phyloP scores from a whole-genome alignment of 768 basidiomycete species.

The Clavaria fumosa region DNA sequence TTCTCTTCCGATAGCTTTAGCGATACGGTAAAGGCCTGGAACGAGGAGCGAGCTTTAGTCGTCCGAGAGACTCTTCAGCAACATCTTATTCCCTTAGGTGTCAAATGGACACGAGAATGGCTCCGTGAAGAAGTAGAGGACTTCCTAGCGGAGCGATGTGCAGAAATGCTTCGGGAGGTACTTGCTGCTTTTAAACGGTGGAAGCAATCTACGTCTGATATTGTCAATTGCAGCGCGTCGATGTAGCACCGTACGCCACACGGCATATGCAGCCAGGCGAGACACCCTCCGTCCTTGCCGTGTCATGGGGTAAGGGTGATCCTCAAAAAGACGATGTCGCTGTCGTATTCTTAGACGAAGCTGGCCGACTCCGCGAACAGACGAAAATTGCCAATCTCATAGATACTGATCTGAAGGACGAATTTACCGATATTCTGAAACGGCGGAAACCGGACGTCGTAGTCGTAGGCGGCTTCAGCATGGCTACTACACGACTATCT shows the following conservation, averaged over 20 bases:
- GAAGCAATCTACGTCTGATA: conserved; percentile 1
- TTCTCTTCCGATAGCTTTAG: conserved; percentile 76
- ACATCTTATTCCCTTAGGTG: conserved; percentile 67
- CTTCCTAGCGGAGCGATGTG: conserved; percentile 51
- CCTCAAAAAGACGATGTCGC: conserved; percentile 81
- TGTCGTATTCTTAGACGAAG: conserved; percentile 73
- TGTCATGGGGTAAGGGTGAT: conserved; percentile 94
- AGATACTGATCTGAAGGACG: conserved; percentile 48
- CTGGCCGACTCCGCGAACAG: conserved; percentile 83
- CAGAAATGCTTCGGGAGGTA: conserved; percentile 55
- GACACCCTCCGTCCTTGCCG: conserved; percentile 63
- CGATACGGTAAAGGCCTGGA: conserved; percentile 83
- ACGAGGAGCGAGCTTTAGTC: conserved; percentile 64
- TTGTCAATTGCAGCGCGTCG: conserved; percentile 45
- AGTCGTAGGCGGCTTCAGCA: conserved; percentile 77
- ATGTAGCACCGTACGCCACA: conserved; percentile 61
- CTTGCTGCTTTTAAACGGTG: too few species aligned
- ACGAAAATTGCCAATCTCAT: conserved; percentile 77
- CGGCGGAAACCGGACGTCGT: conserved; percentile 79
- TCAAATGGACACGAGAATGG: conserved; percentile 84
- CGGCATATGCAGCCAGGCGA: conserved; percentile 54
- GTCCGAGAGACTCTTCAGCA: conserved; percentile 67
- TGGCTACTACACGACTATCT: conserved; percentile 60
- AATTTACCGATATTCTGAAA: conserved; percentile 71
- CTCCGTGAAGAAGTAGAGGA: conserved; percentile 87